A percentile compares a stretch with the other conserved stretches of the same genome.
These are phyloP conservation scores for Calonectria pteridis DNA, from an alignment of 2,329 filamentous ascomycete genomes.

Conservation along the genomic window DNA sequence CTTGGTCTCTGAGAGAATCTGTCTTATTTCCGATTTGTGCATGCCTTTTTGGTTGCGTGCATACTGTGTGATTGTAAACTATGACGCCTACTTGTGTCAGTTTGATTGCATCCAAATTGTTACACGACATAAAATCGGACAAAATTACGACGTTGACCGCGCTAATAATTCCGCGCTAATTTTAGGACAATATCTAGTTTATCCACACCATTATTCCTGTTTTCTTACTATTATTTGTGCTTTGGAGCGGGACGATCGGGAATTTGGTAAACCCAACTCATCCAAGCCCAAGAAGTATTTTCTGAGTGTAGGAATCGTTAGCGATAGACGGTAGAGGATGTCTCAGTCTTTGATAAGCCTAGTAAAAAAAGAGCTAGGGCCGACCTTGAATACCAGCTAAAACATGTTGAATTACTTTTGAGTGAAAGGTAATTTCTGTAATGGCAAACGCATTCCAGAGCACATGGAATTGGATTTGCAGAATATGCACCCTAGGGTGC, in stretches of 20 bases:
- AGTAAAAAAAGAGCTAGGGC: not conserved
- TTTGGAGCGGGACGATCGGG: not conserved
- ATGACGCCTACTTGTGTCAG: not conserved
- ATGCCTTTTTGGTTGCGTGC: not conserved
- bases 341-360: not conserved
- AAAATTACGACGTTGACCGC: not conserved
- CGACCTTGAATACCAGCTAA: not conserved
- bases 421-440: not conserved
- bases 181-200: not conserved
- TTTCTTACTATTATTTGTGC: not conserved
- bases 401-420: not conserved
- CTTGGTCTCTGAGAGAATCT: not conserved
- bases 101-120: not conserved
- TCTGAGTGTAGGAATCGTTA: not conserved
- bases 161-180: not conserved
- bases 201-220: not conserved
- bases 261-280: not conserved
- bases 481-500: not conserved
- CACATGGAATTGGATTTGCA: not conserved
- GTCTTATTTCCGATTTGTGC: not conserved
- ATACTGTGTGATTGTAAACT: not conserved
- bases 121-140: not conserved
- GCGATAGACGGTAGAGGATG: not conserved
- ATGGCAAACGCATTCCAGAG: not conserved
- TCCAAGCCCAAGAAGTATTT: not conserved